These are phyloP conservation scores for Phytophthora hibernalis DNA, from an alignment of 352 stramenopile species.

Conservation along the genomic window DNA sequence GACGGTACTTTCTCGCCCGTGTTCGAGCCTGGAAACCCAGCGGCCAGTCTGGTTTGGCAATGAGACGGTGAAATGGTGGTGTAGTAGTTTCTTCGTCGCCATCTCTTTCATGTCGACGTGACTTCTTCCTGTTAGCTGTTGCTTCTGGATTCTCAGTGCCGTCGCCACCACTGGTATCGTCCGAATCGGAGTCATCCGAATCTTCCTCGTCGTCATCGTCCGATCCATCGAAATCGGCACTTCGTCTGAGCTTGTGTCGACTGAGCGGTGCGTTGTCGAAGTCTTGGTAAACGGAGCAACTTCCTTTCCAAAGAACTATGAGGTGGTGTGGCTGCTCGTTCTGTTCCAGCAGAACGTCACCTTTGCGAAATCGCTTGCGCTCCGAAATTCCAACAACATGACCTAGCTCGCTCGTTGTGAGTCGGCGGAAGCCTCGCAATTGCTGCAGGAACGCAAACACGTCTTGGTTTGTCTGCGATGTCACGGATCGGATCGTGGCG, in stretches of 20 bases:
- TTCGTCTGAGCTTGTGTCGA: conserved; percentile 26
- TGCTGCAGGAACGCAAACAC: conserved; percentile 76
- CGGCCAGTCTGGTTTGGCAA: conserved; percentile 70
- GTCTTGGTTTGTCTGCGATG: conserved; percentile 66
- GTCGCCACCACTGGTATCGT: background rate
- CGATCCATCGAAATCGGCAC: conserved; percentile 25
- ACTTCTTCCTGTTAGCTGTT: conserved; percentile 4
- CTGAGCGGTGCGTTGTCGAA: conserved; percentile 58
- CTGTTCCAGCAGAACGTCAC: conserved; percentile 68
- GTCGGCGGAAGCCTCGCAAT: conserved; percentile 64
- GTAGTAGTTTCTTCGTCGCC: conserved; percentile 31
- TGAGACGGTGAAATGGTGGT: conserved; percentile 64
- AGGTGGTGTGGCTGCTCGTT: conserved; percentile 62
- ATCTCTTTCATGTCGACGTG: background rate
- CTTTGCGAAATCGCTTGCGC: conserved; percentile 69
- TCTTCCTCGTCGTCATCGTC: conserved; percentile 21
- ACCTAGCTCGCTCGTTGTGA: conserved; percentile 69
- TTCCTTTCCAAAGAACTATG: conserved; percentile 71
- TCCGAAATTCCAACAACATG: conserved; percentile 82
- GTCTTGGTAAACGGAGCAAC: conserved; percentile 70
- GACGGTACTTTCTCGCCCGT: conserved; percentile 57
- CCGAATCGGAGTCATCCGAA: conserved; percentile 12
- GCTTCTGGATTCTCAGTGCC: background rate
- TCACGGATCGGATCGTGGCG: conserved; percentile 60
- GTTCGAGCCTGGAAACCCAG: conserved; percentile 60